Evolutionary conservation across 2,329 filamentous ascomycete genomes (phyloP), one percentile per base, ranked within the genome.

Genomic region (Elsinoe arachidis): DNA sequence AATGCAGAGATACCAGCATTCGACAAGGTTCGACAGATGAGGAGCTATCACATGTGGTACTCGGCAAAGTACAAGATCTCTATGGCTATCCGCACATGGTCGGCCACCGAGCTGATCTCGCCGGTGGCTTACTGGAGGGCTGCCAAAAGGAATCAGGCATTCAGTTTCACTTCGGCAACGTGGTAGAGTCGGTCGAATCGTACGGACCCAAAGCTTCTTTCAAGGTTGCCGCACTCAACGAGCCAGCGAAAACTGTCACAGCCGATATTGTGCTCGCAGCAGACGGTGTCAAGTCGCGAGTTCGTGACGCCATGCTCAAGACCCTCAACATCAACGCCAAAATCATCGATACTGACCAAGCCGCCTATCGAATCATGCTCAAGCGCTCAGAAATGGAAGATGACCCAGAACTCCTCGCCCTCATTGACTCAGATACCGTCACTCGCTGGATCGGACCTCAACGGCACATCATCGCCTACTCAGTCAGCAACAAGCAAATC

Each of bases 61-160:
- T 92, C 66, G 75, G 76, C 33, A 83, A 89, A 63, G 83, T 92
- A 61, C 74, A 79, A 52, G 72, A 80, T 7, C 83, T 80, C 33
- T 92, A 90, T 67, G 81, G 81, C 35, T 90, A 86, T 67, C 83
- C 86, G 0, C 88, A 92, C 72, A 90, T 88, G 80, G 86, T 88
- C 3, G 88, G 87, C 6, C 88, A 93, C 68, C 82, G 88, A 17
- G 78, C 85, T 0, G 87, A 84, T 7, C 78, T 92, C 3, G 86
- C 88, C 5, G 80, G 80, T 35, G 80, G 80, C 5, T 73, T 92
- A 33, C 90, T 84, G 70, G 77, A 86, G 49, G 87, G 80, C n/a
- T 91, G 87, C 71, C 75, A 82, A 64, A 74, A 75, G 47, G 78
- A 87, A 64, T 37, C 37, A 5, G 75, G 75, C 35, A 84, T 92